A percentile compares a stretch with the other conserved stretches of the same genome.
Conservation (phyloP, 768 basidiomycete genomes). For the Tricholoma saponaceum region DNA sequence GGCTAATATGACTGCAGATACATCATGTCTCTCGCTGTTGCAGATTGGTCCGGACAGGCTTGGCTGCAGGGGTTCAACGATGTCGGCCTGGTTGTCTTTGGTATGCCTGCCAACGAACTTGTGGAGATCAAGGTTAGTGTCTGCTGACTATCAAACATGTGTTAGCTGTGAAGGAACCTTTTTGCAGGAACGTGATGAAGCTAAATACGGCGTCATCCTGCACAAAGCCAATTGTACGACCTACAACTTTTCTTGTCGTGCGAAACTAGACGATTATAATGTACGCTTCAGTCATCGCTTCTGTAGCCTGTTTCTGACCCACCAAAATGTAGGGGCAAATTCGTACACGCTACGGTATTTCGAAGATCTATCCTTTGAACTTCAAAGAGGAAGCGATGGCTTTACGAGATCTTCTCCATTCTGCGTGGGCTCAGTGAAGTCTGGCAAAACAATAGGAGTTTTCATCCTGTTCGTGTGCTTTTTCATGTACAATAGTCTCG, state of each 20-base stretch:
- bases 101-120: slow-evolving; percentile 75
- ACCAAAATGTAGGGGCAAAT: slow-evolving; percentile 56
- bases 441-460: no score
- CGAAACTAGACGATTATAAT: slow-evolving; percentile 83
- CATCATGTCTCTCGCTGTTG: slow-evolving; percentile 79
- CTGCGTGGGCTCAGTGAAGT: slow-evolving; percentile 19
- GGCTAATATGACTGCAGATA: slow-evolving; percentile 41
- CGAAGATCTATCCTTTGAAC: slow-evolving; percentile 59
- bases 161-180: background rate
- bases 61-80: slow-evolving; percentile 98
- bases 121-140: slow-evolving; percentile 61
- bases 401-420: slow-evolving; percentile 57
- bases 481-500: slow-evolving; percentile 2
- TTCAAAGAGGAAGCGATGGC: slow-evolving; percentile 63
- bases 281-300: slow-evolving; percentile 37
- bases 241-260: slow-evolving; percentile 83
- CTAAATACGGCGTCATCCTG: slow-evolving; percentile 54
- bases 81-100: slow-evolving; percentile 72
- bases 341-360: slow-evolving; percentile 81
- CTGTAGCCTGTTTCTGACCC: background rate
- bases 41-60: slow-evolving; percentile 85
- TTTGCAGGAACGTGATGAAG: slow-evolving; percentile 54
- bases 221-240: slow-evolving; percentile 61
- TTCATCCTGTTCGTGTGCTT: background rate
- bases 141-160: background rate